Evolutionary conservation across 1,139 yeast species (phyloP), one percentile per base, ranked within the genome.

Genomic region (Suhomyces chickasaworum): DNA sequence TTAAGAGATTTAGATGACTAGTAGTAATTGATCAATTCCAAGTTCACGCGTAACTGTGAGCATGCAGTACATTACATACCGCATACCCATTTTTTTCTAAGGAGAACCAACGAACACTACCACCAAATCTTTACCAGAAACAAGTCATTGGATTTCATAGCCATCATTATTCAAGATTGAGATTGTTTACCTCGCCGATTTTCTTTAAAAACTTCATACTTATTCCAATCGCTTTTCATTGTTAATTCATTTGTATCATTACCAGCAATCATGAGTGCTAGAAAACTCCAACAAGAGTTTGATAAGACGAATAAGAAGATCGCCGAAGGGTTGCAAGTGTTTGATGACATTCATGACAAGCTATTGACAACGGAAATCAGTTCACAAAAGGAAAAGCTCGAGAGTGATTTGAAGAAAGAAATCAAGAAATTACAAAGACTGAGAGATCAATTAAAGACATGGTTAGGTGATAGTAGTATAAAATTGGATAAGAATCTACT

Each of bases 251-350:
- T 23, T 18, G 29, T 15, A 21, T 7, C 37, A 21, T 35, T 15
- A 34, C 31, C 42, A 43, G 40, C 42, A 41, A 47, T 7, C 47
- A 75, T 75, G 80, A 71, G 77, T 60, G 68, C 77, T 25, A 61
- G 80, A 47, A 75, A 75, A 53, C 74, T 75, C 56, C 80, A 75
- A 60, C 80, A 75, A 68, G 99, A 95, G 75, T 89, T 93, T 67
- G 99, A 95, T 70, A 89, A 93, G 64, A 90, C 91, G 63, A 86
- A 91, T 75, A 93, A 93, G 68, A 90, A 95, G 68, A 96, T 93
- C 48, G 80, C 85, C 49, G 98, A 93, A 73, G 98, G 98, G n/a
- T 79, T 93, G 39, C 82, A 82, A 44, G 86, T 84, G 51, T 95
- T 93, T 63, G 97, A 93, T 64, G 84, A 80, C 46, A 84, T 89